Evolutionary conservation across 2,329 filamentous ascomycete species (phyloP).

Genomic region (Penicillium sumatraense): DNA sequence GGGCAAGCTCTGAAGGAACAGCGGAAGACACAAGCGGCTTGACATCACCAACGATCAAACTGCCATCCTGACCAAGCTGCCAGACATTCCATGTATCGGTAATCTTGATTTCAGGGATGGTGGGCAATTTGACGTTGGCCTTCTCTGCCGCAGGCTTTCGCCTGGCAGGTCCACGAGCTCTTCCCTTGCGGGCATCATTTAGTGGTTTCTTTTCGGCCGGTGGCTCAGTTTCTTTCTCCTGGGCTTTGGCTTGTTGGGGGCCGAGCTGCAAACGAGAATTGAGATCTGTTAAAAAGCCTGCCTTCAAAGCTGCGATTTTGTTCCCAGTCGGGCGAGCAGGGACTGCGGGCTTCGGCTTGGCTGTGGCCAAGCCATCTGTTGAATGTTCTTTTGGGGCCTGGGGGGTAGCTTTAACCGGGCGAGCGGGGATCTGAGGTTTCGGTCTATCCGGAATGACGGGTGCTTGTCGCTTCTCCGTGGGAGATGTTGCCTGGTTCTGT

Average conservation of each 20-base stretch:
- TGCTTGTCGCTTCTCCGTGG: conserved; percentile 55
- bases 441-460: conserved; percentile 62
- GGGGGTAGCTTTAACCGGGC: conserved; percentile 60
- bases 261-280: conserved; percentile 88
- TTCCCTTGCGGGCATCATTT: conserved; percentile 83
- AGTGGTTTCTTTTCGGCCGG: conserved; percentile 78
- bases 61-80: conserved; percentile 41
- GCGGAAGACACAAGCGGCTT: conserved; percentile 9
- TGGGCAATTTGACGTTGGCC: conserved; percentile 45
- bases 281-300: conserved; percentile 89
- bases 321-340: conserved; percentile 76
- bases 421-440: conserved; percentile 69
- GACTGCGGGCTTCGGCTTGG: conserved; percentile 80
- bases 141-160: conserved; percentile 69
- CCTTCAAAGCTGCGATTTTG: conserved; percentile 90
- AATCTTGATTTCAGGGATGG: conserved; percentile 44
- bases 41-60: conserved; percentile 34
- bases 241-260: conserved; percentile 76
- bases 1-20: neutral
- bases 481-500: conserved; percentile 44
- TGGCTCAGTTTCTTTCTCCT: conserved; percentile 66
- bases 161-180: conserved; percentile 84
- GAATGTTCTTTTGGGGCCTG: conserved; percentile 40
- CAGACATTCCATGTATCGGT: conserved; percentile 48
- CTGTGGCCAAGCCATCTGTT: conserved; percentile 34